Conservation (phyloP, 768 basidiomycete species). For the Lyophyllum semitale region DNA sequence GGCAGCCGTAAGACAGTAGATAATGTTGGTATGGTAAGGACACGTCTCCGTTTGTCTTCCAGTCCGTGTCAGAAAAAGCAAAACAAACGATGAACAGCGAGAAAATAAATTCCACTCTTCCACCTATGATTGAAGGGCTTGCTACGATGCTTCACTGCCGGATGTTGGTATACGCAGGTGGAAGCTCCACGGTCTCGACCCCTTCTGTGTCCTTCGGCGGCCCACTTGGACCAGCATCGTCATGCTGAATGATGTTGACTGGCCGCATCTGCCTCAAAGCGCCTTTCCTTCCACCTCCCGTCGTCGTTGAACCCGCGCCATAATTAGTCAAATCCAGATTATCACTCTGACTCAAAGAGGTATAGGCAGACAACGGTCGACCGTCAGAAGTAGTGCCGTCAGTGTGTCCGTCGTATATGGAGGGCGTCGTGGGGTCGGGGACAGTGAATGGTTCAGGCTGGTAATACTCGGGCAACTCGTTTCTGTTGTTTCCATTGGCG, state of each 20-base stretch:
- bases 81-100: neutral
- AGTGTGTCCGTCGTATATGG: constrained; percentile 23
- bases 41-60: neutral
- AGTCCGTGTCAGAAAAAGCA: neutral
- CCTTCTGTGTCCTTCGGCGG: constrained; percentile 34
- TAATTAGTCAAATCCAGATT: constrained; percentile 43
- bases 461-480: constrained; percentile 70
- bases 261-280: constrained; percentile 57
- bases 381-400: constrained; percentile 24
- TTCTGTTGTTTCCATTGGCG: constrained; percentile 22
- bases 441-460: constrained; percentile 77
- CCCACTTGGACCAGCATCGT: constrained; percentile 71
- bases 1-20: neutral
- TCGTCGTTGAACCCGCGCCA: constrained; percentile 26
- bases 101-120: neutral
- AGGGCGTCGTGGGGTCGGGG: constrained; percentile 55
- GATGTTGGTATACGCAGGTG: constrained; percentile 80
- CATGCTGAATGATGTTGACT: constrained; percentile 83
- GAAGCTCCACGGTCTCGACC: constrained; percentile 78
- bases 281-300: constrained; percentile 41
- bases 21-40: neutral
- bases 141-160: constrained; percentile 21
- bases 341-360: constrained; percentile 44
- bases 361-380: constrained; percentile 38
- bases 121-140: neutral